Conservation (phyloP, 2,329 filamentous ascomycete genomes). For the Clarireedia sp. region DNA sequence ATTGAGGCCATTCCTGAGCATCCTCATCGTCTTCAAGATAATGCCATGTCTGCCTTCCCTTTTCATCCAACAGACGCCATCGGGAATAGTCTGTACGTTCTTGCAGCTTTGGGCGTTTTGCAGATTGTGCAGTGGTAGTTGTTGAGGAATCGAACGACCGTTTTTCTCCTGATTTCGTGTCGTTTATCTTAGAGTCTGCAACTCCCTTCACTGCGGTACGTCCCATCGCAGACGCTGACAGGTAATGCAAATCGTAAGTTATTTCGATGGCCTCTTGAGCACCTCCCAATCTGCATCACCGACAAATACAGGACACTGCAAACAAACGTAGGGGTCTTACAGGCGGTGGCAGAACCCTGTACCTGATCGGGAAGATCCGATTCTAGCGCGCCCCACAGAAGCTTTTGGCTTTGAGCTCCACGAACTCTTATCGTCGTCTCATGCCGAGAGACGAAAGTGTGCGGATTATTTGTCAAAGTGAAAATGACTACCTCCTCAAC, state of each 20-base stretch:
- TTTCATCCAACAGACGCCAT: conserved; percentile 80
- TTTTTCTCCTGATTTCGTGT: conserved; percentile 15
- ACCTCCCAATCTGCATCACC: background rate
- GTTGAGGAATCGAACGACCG: conserved; percentile 14
- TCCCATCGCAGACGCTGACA: background rate
- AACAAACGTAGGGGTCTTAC: background rate
- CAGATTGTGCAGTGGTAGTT: conserved; percentile 4
- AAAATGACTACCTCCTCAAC: background rate
- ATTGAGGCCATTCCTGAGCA: conserved; percentile 73
- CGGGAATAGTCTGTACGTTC: conserved; percentile 67
- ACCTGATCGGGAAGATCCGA: background rate
- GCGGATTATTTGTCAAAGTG: background rate
- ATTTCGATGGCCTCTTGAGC: background rate
- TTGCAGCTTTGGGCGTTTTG: conserved; percentile 41
- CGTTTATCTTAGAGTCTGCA: background rate
- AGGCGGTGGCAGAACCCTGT: background rate
- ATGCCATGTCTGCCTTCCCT: conserved; percentile 87
- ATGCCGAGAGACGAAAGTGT: background rate
- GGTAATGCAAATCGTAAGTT: background rate
- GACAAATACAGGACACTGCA: background rate
- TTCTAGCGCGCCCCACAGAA: background rate
- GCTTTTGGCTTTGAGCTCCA: background rate
- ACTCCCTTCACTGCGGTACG: background rate
- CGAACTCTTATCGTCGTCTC: background rate
- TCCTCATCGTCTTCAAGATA: conserved; percentile 71